Percentiles rank a stretch among this genome's conserved stretches.
Conservation (phyloP, 139 green algal species). For the Ettlia oleoabundans region DNA sequence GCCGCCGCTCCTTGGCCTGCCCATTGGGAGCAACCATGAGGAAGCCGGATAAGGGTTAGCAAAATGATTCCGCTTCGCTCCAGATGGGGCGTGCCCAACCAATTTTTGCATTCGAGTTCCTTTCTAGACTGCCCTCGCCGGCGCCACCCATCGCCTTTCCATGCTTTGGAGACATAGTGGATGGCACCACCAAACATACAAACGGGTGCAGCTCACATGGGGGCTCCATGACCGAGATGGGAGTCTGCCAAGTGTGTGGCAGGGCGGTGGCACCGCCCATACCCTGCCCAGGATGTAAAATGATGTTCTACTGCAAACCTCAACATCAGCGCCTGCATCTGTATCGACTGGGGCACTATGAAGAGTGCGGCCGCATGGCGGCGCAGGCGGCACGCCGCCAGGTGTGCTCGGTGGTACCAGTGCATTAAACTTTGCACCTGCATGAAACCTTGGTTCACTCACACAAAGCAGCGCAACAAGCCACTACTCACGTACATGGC, state of each 20-base stretch:
- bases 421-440: neutral
- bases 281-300: neutral
- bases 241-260: conserved; percentile 5
- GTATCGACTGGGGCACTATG: neutral
- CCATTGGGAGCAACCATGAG: too few species aligned
- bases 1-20: too few species aligned
- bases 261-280: neutral
- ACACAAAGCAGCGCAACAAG: neutral
- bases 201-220: neutral
- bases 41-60: too few species aligned
- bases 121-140: too few species aligned
- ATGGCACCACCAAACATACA: neutral
- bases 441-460: too few species aligned
- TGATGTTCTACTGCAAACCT: neutral
- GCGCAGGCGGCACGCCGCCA: conserved; percentile 5
- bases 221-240: neutral
- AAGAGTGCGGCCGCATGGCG: conserved; percentile 3
- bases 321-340: neutral
- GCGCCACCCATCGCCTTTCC: too few species aligned
- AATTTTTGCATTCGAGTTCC: too few species aligned
- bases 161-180: neutral
- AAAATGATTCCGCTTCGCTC: too few species aligned
- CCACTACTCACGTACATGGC: neutral
- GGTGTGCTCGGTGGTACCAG: neutral
- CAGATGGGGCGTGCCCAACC: too few species aligned